Conservation (phyloP, 2,329 filamentous ascomycete species). For the Dactylellina haptotyla region DNA sequence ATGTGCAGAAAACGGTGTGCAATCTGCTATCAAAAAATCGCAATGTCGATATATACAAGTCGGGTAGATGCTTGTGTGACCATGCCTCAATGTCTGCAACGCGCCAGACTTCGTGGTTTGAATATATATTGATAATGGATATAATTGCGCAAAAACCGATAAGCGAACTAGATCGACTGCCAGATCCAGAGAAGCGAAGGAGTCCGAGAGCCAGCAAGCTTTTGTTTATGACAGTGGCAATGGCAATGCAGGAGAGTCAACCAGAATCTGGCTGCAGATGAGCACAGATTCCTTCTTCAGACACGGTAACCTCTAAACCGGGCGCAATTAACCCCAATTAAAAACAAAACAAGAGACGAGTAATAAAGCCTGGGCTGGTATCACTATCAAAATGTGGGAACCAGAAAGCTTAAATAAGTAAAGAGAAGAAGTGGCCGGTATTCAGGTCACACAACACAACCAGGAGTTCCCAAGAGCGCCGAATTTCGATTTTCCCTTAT, state of each 20-base stretch:
- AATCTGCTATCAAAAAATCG: too few relatives aligned
- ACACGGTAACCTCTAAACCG: slow-evolving; percentile 24
- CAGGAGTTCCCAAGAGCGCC: slow-evolving; percentile 37
- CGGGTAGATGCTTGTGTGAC: slow-evolving; percentile 18
- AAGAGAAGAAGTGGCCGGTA: slow-evolving; percentile 7
- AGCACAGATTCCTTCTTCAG: slow-evolving; percentile 32
- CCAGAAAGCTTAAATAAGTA: slow-evolving; percentile 52
- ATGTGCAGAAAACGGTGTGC: too few relatives aligned
- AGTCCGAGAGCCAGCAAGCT: slow-evolving; percentile 48
- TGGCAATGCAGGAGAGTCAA: slow-evolving; percentile 29
- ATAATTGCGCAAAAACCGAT: slow-evolving; percentile 53
- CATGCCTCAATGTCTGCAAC: slow-evolving; percentile 2
- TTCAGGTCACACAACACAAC: slow-evolving; percentile 52
- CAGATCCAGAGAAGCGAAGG: slow-evolving; percentile 54
- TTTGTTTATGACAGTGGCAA: slow-evolving; percentile 4
- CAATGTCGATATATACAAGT: slow-evolving; percentile 6
- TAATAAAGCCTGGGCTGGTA: slow-evolving; percentile 37
- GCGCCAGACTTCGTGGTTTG: slow-evolving; percentile 9
- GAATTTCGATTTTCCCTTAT: slow-evolving; percentile 36
- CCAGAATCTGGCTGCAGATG: slow-evolving; percentile 14
- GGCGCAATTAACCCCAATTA: slow-evolving; percentile 37
- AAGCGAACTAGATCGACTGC: slow-evolving; percentile 54
- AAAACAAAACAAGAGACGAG: slow-evolving; percentile 32
- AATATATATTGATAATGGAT: slow-evolving; percentile 24
- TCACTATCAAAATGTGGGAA: slow-evolving; percentile 52